Evolutionary conservation across 139 green algal species (phyloP).

Genomic region (Picochlorum sp.): DNA sequence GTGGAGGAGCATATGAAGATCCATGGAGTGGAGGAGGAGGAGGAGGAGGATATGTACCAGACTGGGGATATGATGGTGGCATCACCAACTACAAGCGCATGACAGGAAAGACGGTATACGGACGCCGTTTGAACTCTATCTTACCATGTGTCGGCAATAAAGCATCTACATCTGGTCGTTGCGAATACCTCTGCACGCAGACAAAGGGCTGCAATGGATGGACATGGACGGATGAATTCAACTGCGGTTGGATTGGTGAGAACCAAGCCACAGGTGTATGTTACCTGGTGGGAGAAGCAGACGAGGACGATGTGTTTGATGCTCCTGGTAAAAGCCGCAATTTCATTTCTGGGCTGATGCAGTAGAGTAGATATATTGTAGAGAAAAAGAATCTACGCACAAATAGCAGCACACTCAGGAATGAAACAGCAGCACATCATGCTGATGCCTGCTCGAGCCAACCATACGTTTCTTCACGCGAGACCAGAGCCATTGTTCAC

Average conservation of each 20-base stretch:
- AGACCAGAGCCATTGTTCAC: too few relatives aligned
- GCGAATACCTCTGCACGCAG: neutral
- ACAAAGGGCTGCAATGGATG: constrained; percentile 6
- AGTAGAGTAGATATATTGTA: neutral
- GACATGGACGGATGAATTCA: constrained; percentile 2
- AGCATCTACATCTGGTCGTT: neutral
- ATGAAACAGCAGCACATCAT: too few relatives aligned
- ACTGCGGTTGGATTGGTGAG: constrained; percentile 14
- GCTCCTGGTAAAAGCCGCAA: constrained; percentile 3
- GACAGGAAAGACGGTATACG: constrained; percentile 4
- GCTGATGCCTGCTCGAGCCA: too few relatives aligned
- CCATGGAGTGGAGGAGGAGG: too few relatives aligned
- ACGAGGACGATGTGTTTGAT: neutral
- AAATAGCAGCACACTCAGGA: too few relatives aligned
- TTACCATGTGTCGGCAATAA: constrained; percentile 6
- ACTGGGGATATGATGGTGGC: too few relatives aligned
- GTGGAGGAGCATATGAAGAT: too few relatives aligned
- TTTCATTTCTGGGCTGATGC: constrained; percentile 5
- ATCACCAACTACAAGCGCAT: neutral
- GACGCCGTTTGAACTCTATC: constrained; percentile 6
- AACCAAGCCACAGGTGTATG: constrained; percentile 1
- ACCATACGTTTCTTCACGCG: too few relatives aligned
- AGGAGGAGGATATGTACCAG: too few relatives aligned
- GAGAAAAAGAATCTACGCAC: too few relatives aligned
- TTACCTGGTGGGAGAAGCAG: neutral